A percentile compares a stretch with the other conserved stretches of the same genome.
Conservation (phyloP, 257 asterid genomes). For the Solanum clarkiae region DNA sequence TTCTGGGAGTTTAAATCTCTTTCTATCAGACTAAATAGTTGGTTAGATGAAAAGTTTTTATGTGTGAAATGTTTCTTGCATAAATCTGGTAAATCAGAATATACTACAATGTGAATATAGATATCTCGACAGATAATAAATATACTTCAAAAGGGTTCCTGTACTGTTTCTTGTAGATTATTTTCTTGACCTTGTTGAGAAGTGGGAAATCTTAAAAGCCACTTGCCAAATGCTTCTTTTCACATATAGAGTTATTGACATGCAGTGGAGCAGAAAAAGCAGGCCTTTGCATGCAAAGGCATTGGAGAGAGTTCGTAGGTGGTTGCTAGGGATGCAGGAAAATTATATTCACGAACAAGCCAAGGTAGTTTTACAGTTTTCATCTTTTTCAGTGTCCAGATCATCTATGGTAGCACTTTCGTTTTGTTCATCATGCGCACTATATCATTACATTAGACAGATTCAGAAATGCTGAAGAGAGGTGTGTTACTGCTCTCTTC, state of each 20-base stretch:
- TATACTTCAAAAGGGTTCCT: background rate
- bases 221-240: background rate
- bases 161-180: background rate
- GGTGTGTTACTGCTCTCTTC: constrained; percentile 73
- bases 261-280: constrained; percentile 91
- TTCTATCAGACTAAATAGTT: background rate
- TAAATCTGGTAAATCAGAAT: background rate
- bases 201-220: background rate
- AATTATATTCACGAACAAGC: constrained; percentile 32
- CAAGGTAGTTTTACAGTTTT: constrained; percentile 40
- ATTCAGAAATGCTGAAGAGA: constrained; percentile 39
- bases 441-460: constrained; percentile 28
- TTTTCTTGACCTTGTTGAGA: background rate
- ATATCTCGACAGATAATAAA: background rate
- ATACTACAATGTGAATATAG: background rate
- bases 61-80: background rate
- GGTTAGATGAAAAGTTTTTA: background rate
- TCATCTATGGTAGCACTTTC: background rate
- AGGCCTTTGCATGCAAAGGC: constrained; percentile 77
- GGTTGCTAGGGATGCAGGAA: constrained; percentile 56
- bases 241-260: background rate
- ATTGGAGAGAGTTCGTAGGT: constrained; percentile 57
- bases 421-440: constrained; percentile 8
- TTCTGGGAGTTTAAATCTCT: background rate
- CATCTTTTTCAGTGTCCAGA: constrained; percentile 1